Evolutionary conservation across 2,329 filamentous ascomycete species (phyloP).

Genomic region (Arthrinium puccinioides): DNA sequence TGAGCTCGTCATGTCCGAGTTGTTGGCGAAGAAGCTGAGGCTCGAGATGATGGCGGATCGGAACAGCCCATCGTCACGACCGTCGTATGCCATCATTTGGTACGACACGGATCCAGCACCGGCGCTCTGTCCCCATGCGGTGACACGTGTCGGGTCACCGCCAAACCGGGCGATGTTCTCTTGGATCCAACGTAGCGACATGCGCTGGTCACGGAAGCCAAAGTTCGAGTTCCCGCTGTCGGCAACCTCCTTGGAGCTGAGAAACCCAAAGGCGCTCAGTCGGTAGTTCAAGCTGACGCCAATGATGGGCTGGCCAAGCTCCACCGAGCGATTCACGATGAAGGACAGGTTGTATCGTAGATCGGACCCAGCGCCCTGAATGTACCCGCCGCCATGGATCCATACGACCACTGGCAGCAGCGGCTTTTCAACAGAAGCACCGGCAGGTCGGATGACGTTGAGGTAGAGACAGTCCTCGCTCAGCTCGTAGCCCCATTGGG

Average conservation of each 20-base stretch:
- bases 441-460: constrained; percentile 48
- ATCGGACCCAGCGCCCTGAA: constrained; percentile 22
- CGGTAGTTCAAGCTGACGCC: constrained; percentile 44
- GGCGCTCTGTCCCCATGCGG: constrained; percentile 46
- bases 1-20: background rate
- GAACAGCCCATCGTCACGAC: constrained; percentile 47
- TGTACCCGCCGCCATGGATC: constrained; percentile 42
- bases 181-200: constrained; percentile 41
- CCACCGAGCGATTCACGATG: constrained; percentile 26
- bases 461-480: constrained; percentile 55
- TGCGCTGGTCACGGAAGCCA: constrained; percentile 41
- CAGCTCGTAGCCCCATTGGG: too few relatives aligned
- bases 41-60: constrained; percentile 44
- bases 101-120: constrained; percentile 40
- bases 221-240: constrained; percentile 38
- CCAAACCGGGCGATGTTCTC: constrained; percentile 43
- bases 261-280: constrained; percentile 43
- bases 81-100: constrained; percentile 44
- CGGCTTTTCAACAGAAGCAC: constrained; percentile 25
- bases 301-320: constrained; percentile 40
- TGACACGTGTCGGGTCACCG: constrained; percentile 38
- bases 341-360: constrained; percentile 47
- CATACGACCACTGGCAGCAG: constrained; percentile 48
- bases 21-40: constrained; percentile 27
- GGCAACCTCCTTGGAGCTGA: constrained; percentile 35